Evolutionary conservation across 1,139 yeast species (phyloP), one percentile per base, ranked within the genome.

Genomic region (Entelexis paramagnoliae): DNA sequence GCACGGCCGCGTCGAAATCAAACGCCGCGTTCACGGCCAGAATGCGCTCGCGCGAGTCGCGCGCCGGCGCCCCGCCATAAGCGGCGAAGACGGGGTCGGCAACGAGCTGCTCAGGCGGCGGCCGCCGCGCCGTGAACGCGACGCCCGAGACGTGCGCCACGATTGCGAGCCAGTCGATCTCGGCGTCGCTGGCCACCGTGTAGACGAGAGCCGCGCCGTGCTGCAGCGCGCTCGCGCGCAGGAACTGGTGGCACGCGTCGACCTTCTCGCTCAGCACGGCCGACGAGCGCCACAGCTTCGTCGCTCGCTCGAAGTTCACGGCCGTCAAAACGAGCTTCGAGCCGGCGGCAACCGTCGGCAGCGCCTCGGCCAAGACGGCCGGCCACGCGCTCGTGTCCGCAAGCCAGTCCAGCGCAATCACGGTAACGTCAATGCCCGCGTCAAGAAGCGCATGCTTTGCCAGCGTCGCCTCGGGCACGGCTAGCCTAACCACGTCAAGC

Each of bases 161-260:
- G 7, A 52, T 5, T 1, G 46, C 43, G 1, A 17, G 45, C 53
- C 49, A 43, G 13, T 39, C 43, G 8, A 30, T 9, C 1, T 29
- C 24, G 3, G 39, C 17, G 5, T 20, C 40, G 4, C 7, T 16
- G 5, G 24, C 28, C 17, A 16, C 14, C 9, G 46, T 34, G 48
- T 54, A 54, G 2, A 34, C 48, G 16, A 54, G 29, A 5, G 46
- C 4, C 4, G 56, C 56, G 2, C 4, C 9, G n/a, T 40, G 30
- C n/a, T 29, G 28, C 35, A 53, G 13, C 1, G 57, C 57, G 19
- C 13, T 16, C 3, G 40, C 30, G 29, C 57, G 56, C 14, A 54
- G 38, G 16, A 38, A 53, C 49, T 54, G 57, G 24, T 45, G 53
- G 43, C 57, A 53, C 22, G 39, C 22, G 24, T 54, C 57, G 28